Conservation (phyloP, 768 basidiomycete genomes). For the Xanthoconium purpureum region DNA sequence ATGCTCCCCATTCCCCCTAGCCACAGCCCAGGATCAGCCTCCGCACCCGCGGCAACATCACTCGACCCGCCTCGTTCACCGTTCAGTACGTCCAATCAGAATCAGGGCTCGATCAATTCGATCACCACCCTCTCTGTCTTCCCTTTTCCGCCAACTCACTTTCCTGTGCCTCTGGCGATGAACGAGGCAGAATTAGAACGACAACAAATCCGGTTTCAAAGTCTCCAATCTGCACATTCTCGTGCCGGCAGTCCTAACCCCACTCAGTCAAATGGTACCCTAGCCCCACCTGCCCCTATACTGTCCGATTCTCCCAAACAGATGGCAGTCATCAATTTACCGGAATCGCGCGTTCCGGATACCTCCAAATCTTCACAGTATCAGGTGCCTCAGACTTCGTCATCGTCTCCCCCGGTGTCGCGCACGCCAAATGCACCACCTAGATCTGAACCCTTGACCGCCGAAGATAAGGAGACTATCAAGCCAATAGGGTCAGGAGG, state of each 20-base stretch:
- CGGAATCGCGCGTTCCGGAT: conserved; percentile 4
- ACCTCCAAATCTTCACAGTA: conserved; percentile 1
- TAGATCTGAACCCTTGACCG: background rate
- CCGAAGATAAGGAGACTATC: background rate
- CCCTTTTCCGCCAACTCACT: conserved; percentile 69
- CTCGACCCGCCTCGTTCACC: conserved; percentile 28
- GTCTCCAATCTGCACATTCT: conserved; percentile 13
- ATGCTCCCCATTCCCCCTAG: conserved; percentile 23
- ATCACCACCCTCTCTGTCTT: conserved; percentile 73
- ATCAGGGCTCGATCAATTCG: conserved; percentile 39
- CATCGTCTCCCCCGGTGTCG: background rate
- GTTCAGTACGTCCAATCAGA: conserved; percentile 14
- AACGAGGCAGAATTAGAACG: conserved; percentile 26
- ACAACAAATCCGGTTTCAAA: conserved; percentile 26
- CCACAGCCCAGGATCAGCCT: conserved; percentile 12
- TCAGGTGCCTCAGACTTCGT: conserved; percentile 4
- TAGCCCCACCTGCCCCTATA: conserved; percentile 6
- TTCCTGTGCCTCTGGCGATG: conserved; percentile 53
- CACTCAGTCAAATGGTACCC: background rate
- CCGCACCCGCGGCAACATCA: background rate
- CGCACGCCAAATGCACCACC: background rate
- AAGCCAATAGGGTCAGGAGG: background rate
- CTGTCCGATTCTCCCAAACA: conserved; percentile 23
- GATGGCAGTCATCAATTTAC: background rate
- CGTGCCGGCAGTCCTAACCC: conserved; percentile 18